A percentile compares a stretch with the other conserved stretches of the same genome.
phyloP scores from a whole-genome alignment of 176 grass and related monocot species.

The Echinochloa phyllopogon region DNA sequence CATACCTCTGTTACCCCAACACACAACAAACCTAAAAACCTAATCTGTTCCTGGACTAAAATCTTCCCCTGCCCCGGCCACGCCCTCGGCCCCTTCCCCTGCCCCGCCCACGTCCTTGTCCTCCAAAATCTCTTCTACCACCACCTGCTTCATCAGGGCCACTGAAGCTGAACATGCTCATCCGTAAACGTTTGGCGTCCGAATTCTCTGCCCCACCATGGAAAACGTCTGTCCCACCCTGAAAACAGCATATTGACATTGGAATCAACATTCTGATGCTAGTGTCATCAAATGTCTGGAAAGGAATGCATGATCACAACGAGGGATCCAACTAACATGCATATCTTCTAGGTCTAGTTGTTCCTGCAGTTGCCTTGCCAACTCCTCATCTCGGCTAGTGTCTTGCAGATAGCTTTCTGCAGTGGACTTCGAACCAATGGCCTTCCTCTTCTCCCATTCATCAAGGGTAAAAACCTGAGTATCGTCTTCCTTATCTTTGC shows the following conservation, averaged over 20 bases:
- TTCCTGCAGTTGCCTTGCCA: slow-evolving; percentile 79
- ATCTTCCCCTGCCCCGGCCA: slow-evolving; percentile 53
- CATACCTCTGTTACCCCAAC: neutral
- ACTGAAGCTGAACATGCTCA: slow-evolving; percentile 87
- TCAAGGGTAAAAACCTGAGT: slow-evolving; percentile 84
- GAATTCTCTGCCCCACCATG: slow-evolving; percentile 49
- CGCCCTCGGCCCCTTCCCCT: slow-evolving; percentile 47
- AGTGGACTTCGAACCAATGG: slow-evolving; percentile 13
- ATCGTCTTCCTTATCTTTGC: slow-evolving; percentile 71
- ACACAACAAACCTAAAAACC: neutral
- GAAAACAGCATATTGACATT: slow-evolving; percentile 22
- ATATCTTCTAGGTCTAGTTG: slow-evolving; percentile 83
- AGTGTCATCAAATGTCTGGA: neutral
- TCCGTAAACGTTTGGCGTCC: slow-evolving; percentile 68
- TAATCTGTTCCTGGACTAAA: slow-evolving; percentile 34
- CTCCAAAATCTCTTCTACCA: slow-evolving; percentile 61
- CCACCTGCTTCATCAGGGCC: slow-evolving; percentile 56
- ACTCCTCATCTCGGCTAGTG: slow-evolving; percentile 76
- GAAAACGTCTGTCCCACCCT: slow-evolving; percentile 33
- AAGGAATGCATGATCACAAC: neutral
- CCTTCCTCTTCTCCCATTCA: slow-evolving; percentile 93
- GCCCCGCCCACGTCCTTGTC: slow-evolving; percentile 59
- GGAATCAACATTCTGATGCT: neutral
- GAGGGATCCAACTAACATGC: slow-evolving; percentile 37
- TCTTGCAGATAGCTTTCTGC: slow-evolving; percentile 53